phyloP scores from a whole-genome alignment of 441 rosid species.

The Pelargonium citronellum region DNA sequence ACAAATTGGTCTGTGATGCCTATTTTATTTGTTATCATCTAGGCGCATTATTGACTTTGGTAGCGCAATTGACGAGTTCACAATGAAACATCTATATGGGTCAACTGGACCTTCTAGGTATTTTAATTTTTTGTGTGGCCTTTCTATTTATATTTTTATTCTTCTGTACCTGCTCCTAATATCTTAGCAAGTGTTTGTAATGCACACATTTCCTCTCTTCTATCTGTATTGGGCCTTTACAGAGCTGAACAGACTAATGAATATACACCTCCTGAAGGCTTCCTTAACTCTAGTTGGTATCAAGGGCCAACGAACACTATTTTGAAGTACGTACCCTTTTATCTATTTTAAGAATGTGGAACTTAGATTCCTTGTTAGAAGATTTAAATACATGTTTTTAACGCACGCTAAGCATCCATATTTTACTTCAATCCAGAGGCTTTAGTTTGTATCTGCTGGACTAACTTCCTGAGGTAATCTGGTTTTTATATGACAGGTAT shows the following conservation, averaged over 20 bases:
- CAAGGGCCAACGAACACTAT: slow-evolving; percentile 47
- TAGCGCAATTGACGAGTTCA: slow-evolving; percentile 84
- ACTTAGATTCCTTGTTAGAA: slow-evolving; percentile 8
- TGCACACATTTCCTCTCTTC: slow-evolving; percentile 14
- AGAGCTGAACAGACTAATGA: slow-evolving; percentile 95
- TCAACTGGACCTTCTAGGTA: slow-evolving; percentile 91
- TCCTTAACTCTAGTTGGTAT: slow-evolving; percentile 80
- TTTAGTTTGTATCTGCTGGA: slow-evolving; percentile 6
- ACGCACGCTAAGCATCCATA: not conserved
- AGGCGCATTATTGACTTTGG: slow-evolving; percentile 99
- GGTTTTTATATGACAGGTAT: slow-evolving; percentile 43
- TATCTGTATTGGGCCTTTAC: slow-evolving; percentile 21
- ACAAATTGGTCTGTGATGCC: slow-evolving; percentile 14
- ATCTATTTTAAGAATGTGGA: not conserved
- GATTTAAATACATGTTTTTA: not conserved
- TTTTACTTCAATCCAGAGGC: slow-evolving; percentile 5
- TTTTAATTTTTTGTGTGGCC: slow-evolving; percentile 21
- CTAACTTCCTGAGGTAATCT: slow-evolving; percentile 10
- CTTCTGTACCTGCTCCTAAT: slow-evolving; percentile 10
- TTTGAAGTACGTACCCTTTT: slow-evolving; percentile 49
- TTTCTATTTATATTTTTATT: slow-evolving; percentile 9
- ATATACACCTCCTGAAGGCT: slow-evolving; percentile 88
- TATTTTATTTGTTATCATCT: slow-evolving; percentile 21
- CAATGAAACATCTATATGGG: slow-evolving; percentile 76
- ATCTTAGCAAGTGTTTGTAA: slow-evolving; percentile 18